Conservation (phyloP, 1,139 yeast genomes). For the Yarrowia galli region DNA sequence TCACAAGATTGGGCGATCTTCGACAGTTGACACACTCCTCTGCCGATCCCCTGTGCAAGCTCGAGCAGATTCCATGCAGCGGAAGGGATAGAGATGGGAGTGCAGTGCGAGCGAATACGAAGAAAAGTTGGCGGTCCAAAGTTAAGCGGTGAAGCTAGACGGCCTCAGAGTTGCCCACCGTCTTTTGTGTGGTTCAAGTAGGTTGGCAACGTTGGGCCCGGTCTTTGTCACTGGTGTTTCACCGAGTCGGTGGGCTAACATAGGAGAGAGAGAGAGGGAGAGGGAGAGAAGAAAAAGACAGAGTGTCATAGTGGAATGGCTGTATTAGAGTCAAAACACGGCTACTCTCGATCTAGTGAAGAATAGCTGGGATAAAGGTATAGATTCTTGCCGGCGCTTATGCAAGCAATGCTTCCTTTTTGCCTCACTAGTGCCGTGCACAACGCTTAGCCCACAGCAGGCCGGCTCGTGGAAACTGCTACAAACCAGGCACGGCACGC, state of each 20-base stretch:
- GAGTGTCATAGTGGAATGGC: not conserved
- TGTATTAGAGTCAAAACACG: not conserved
- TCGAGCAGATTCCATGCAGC: slow-evolving; percentile 33
- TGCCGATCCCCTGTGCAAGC: slow-evolving; percentile 22
- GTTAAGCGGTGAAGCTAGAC: slow-evolving; percentile 7
- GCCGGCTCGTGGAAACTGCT: no score
- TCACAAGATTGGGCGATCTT: slow-evolving; percentile 22
- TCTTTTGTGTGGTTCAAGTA: not conserved
- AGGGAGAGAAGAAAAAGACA: no score
- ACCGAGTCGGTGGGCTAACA: not conserved
- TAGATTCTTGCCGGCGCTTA: not conserved
- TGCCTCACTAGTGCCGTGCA: slow-evolving; percentile 5
- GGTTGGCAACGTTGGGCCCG: slow-evolving; percentile 21
- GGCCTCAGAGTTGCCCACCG: slow-evolving; percentile 1
- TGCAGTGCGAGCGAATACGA: slow-evolving; percentile 24
- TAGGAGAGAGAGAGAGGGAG: not conserved
- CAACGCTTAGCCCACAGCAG: not conserved
- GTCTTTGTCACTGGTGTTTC: slow-evolving; percentile 5
- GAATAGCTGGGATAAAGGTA: not conserved
- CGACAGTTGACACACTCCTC: slow-evolving; percentile 18
- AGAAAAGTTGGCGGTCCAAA: slow-evolving; percentile 6
- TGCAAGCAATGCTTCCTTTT: slow-evolving; percentile 11
- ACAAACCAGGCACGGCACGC: slow-evolving; percentile 17
- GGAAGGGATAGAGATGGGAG: slow-evolving; percentile 6
- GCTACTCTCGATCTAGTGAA: not conserved